Evolutionary conservation across 2,329 filamentous ascomycete species (phyloP).

Genomic region (Calonectria crousiana): DNA sequence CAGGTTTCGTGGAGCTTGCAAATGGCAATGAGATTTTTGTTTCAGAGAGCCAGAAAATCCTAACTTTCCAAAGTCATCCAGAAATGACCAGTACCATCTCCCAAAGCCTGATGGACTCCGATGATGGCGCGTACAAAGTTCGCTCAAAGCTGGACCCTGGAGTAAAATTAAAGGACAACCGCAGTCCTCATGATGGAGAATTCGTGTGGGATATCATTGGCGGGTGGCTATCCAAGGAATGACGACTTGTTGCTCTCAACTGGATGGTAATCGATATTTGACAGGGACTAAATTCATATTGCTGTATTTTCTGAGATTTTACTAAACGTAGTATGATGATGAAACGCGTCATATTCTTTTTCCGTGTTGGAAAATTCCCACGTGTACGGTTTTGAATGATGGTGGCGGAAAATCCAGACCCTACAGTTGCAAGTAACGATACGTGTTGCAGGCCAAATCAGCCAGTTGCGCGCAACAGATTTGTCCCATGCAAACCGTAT

Average conservation of each 20-base stretch:
- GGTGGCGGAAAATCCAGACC: too few relatives aligned
- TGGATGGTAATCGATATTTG: not conserved
- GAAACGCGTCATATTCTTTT: too few relatives aligned
- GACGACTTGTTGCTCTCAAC: too few relatives aligned
- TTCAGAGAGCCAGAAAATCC: not conserved
- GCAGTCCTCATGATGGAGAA: not conserved
- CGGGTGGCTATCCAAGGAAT: not conserved
- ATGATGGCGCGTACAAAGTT: conserved; percentile 8
- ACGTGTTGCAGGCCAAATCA: too few relatives aligned
- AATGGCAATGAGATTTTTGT: conserved; percentile 14
- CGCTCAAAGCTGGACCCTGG: not conserved
- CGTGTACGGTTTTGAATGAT: too few relatives aligned
- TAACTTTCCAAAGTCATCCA: conserved; percentile 23
- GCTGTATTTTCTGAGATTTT: too few relatives aligned
- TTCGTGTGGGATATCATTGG: not conserved
- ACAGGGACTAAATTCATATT: too few relatives aligned
- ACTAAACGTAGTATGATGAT: too few relatives aligned
- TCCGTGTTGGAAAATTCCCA: too few relatives aligned
- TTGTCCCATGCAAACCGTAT: too few relatives aligned
- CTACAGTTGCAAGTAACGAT: too few relatives aligned
- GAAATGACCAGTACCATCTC: conserved; percentile 14
- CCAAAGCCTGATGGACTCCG: not conserved
- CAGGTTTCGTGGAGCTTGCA: conserved; percentile 6
- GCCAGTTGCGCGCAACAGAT: too few relatives aligned
- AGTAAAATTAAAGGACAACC: not conserved